phyloP scores from a whole-genome alignment of 805 yeast species.

The Kodamaea fukazawae region DNA sequence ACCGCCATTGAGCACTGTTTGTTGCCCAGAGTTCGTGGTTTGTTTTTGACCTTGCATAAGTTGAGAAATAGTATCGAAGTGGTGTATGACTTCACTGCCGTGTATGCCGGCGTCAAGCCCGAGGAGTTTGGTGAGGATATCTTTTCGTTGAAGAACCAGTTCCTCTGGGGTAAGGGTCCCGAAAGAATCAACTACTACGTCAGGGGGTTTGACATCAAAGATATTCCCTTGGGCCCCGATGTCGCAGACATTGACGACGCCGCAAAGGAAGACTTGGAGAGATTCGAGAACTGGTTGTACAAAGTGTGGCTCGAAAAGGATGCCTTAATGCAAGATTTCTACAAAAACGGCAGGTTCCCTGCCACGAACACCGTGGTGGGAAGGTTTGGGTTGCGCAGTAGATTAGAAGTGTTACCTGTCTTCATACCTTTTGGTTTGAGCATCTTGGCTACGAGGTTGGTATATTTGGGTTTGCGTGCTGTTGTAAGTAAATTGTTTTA shows the following conservation, averaged over 20 bases:
- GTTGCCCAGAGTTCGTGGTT: conserved; percentile 81
- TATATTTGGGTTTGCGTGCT: background rate
- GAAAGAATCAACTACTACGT: conserved; percentile 60
- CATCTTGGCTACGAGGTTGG: background rate
- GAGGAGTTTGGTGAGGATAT: conserved; percentile 74
- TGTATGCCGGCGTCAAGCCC: conserved; percentile 66
- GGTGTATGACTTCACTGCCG: conserved; percentile 82
- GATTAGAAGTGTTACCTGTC: conserved; percentile 14
- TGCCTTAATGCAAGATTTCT: conserved; percentile 58
- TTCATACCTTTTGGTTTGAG: conserved; percentile 8
- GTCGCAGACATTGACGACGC: conserved; percentile 43
- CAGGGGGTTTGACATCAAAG: conserved; percentile 52
- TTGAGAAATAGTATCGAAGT: conserved; percentile 52
- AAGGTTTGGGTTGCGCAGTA: conserved; percentile 22
- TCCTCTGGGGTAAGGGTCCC: conserved; percentile 73
- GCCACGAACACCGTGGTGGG: conserved; percentile 21
- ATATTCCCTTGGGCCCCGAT: conserved; percentile 57
- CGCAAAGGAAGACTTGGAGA: conserved; percentile 37
- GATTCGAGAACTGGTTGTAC: conserved; percentile 74
- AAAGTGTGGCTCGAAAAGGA: conserved; percentile 80
- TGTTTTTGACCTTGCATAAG: conserved; percentile 60
- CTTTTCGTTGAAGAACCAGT: conserved; percentile 63
- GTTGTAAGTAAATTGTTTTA: background rate
- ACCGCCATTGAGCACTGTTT: conserved; percentile 54
- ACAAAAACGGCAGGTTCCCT: conserved; percentile 51